These are phyloP conservation scores for Oryza officinalis DNA, from an alignment of 176 grass and related monocot genomes.

Conservation along the genomic window DNA sequence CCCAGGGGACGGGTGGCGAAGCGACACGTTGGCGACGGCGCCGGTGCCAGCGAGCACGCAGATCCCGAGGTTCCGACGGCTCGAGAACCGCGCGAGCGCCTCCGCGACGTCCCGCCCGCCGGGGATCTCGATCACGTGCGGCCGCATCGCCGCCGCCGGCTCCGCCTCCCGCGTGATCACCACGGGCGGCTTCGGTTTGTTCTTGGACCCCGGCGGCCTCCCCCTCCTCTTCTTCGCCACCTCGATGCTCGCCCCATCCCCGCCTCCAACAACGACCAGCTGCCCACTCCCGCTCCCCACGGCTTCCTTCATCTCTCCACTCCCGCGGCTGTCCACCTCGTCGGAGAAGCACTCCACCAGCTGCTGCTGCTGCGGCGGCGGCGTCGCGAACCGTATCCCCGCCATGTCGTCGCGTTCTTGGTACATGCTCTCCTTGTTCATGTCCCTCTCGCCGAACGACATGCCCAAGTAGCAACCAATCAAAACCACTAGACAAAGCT, in stretches of 20 bases:
- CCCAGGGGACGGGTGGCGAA: slow-evolving; percentile 48
- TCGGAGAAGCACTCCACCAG: slow-evolving; percentile 74
- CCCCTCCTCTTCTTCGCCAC: slow-evolving; percentile 68
- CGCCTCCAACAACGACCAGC: slow-evolving; percentile 20
- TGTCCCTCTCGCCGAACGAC: slow-evolving; percentile 49
- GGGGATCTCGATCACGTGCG: slow-evolving; percentile 90
- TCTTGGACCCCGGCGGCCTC: slow-evolving; percentile 89
- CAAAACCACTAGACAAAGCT: not conserved
- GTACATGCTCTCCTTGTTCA: slow-evolving; percentile 60
- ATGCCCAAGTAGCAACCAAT: not conserved
- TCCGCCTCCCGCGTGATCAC: slow-evolving; percentile 86
- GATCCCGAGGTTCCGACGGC: slow-evolving; percentile 63
- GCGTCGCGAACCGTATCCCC: slow-evolving; percentile 35
- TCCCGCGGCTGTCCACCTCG: slow-evolving; percentile 69
- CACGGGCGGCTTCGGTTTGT: slow-evolving; percentile 85
- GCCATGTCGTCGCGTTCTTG: slow-evolving; percentile 54
- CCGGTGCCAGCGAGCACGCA: slow-evolving; percentile 81
- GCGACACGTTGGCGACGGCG: slow-evolving; percentile 68
- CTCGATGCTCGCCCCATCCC: slow-evolving; percentile 80
- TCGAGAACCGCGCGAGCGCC: slow-evolving; percentile 62
- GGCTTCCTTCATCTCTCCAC: slow-evolving; percentile 51
- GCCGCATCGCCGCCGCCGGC: slow-evolving; percentile 70
- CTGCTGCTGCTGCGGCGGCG: slow-evolving; percentile 28
- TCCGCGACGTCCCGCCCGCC: slow-evolving; percentile 67
- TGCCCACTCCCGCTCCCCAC: not conserved